Base-by-base conservation (phyloP, 2,329 filamentous ascomycete genomes). In the Stagonosporopsis chrysanthemi region DNA sequence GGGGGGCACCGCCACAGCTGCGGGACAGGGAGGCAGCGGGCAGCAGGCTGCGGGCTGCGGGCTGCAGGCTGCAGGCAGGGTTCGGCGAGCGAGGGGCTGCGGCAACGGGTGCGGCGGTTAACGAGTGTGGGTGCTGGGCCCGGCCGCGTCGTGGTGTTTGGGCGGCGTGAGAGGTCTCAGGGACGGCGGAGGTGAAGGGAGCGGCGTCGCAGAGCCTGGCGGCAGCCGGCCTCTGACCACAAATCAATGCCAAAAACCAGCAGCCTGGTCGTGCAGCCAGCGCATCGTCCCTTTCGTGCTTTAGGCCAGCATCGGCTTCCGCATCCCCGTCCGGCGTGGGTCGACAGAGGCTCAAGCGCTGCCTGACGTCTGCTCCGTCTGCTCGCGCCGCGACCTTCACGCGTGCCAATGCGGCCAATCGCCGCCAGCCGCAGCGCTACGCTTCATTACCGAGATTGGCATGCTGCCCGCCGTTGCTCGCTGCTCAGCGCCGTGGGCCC, bases 141-240 rank as follows among this genome's bases (percentile, higher is more conserved):
- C 4, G 17, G 29, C 44, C 36, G 24, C 12, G 40, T 39, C 23
- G 51, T 41, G 36, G 26, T 47, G 29, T 42, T 47, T 36, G 26
- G 42, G 19, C n/a, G 29, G 41, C 17, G 46, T 38, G 35, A 33
- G 42, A 51, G 36, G 22, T 14, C 19, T 23, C n/a, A 36, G 36
- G 39, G 59, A 50, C 56, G 63, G 62, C 62, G 56, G 63, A 58
- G 57, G 58, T 65, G 58, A 64, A 57, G 59, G 58, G 53, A 48
- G 58, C 51, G 47, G 61, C 59, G 62, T 63, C 54, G 58, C 62
- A 62, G 54, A 58, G 61, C 33, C 47, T 51, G 42, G 7, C 3
- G 19, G 19, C 19, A 19, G 19, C 15, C n/a, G 22, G 24, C 26
- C 35, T n/a, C 31, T 33, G 31, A 33, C 31, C 31, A 33, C 31